Evolutionary conservation across 202 grass and related monocot species (phyloP), one percentile per base, ranked within the genome.

Genomic region (Panicum hallii): DNA sequence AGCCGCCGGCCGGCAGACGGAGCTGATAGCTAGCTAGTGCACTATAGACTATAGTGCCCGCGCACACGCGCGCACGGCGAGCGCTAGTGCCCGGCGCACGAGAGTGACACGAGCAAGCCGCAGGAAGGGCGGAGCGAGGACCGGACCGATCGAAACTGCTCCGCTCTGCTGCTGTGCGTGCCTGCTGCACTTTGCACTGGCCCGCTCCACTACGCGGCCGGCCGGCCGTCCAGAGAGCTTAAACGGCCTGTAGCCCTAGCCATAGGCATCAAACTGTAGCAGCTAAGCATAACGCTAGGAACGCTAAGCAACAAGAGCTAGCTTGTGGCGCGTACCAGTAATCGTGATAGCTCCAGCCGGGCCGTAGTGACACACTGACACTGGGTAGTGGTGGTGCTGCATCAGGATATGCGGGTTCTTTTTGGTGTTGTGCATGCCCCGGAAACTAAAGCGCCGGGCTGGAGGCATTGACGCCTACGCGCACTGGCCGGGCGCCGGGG

Each of bases 1-100:
- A 48, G 11, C 46, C 46, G 73, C 20, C 12, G 36, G 26, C 70
- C 9, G 45, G 16, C 34, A 52, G 41, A 73, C 3, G 70, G 28
- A 32, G 46, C 40, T 41, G 75, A 20, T 17, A 63, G 69, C 28
- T 20, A 53, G 22, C 48, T 57, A 75, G 73, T 43, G 79, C 79
- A 56, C 79, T 58, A 81, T 56, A 81, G 78, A 4, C 14, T 53
- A 53, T 28, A 22, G 58, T 71, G 79, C 22, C 9, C 50, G 15
- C 11, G 32, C 26, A 14, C 53, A 10, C n/a, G 4, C 46, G 45
- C 30, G 10, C 4, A 8, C 58, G 70, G 5, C n/a, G 6, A 6
- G 8, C 60, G 70, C 82, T 28, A 60, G 84, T 90, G 89, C 89
- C 75, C 1, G 80, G 84, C 89, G 80, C 89, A 90, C 84, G 84